Evolutionary conservation across 2,329 filamentous ascomycete species (phyloP).

Genomic region (Fusarium goolgardi): DNA sequence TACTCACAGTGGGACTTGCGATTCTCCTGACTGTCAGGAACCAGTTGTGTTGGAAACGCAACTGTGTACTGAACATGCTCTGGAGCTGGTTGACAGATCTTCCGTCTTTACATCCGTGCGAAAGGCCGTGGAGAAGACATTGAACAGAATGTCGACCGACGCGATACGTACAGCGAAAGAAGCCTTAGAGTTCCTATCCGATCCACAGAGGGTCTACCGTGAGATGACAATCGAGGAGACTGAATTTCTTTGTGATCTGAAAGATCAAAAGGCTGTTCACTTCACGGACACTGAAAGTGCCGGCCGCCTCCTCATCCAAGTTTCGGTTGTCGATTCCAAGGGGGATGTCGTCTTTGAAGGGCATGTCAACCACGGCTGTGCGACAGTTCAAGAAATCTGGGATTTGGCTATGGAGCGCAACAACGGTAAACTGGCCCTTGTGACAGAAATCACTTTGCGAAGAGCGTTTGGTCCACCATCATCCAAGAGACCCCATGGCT

Average conservation of each 20-base stretch:
- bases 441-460: neutral
- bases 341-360: neutral
- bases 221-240: neutral
- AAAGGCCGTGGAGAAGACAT: neutral
- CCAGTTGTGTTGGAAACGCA: neutral
- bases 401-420: neutral
- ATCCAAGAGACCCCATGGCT: neutral
- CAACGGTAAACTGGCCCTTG: neutral
- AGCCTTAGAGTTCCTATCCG: neutral
- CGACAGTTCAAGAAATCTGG: neutral
- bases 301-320: neutral
- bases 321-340: neutral
- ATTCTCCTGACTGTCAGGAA: neutral
- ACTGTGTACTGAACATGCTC: neutral
- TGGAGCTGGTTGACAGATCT: neutral
- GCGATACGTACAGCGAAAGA: neutral
- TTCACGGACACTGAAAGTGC: neutral
- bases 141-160: neutral
- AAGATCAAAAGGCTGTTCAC: neutral
- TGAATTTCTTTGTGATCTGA: neutral
- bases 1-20: neutral
- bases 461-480: neutral
- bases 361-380: neutral
- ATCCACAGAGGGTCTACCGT: neutral
- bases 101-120: neutral